phyloP scores from a whole-genome alignment of 306 rosid genomes.

The Corylus americana region DNA sequence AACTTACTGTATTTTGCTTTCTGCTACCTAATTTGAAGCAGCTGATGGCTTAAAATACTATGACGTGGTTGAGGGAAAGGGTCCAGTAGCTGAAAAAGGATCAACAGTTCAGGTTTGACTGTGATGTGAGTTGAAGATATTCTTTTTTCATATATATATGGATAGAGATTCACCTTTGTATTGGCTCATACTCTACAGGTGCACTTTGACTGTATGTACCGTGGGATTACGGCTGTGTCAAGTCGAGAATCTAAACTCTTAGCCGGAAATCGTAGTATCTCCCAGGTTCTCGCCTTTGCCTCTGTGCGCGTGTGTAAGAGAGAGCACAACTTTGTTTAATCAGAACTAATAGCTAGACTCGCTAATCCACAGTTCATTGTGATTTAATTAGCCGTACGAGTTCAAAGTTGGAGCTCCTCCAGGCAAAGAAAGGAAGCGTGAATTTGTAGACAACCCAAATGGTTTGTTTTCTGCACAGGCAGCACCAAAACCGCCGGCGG shows the following conservation, averaged over 20 bases:
- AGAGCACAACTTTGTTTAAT: neutral
- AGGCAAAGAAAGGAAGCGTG: slow-evolving; percentile 94
- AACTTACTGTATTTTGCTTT: neutral
- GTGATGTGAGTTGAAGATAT: neutral
- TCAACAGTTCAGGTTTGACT: slow-evolving; percentile 66
- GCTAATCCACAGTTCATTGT: slow-evolving; percentile 24
- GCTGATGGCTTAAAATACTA: slow-evolving; percentile 84
- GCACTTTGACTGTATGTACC: slow-evolving; percentile 87
- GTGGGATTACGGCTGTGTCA: slow-evolving; percentile 78
- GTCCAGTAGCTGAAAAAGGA: slow-evolving; percentile 73
- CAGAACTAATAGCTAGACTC: neutral
- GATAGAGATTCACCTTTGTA: slow-evolving; percentile 9
- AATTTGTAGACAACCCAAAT: slow-evolving; percentile 85
- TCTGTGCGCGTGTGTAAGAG: slow-evolving; percentile 1
- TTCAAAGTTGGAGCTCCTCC: slow-evolving; percentile 89
- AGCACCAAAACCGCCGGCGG: slow-evolving; percentile 89
- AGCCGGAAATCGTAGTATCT: slow-evolving; percentile 84
- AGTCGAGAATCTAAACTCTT: slow-evolving; percentile 92
- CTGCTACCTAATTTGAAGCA: slow-evolving; percentile 34
- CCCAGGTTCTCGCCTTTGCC: slow-evolving; percentile 59
- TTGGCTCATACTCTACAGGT: slow-evolving; percentile 45
- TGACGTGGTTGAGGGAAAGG: slow-evolving; percentile 83
- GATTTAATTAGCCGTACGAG: slow-evolving; percentile 68
- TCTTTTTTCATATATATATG: neutral
- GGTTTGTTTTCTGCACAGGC: slow-evolving; percentile 98